These are phyloP conservation scores for Nicotiana tomentosiformis DNA, from an alignment of 257 asterid species.

Conservation along the genomic window DNA sequence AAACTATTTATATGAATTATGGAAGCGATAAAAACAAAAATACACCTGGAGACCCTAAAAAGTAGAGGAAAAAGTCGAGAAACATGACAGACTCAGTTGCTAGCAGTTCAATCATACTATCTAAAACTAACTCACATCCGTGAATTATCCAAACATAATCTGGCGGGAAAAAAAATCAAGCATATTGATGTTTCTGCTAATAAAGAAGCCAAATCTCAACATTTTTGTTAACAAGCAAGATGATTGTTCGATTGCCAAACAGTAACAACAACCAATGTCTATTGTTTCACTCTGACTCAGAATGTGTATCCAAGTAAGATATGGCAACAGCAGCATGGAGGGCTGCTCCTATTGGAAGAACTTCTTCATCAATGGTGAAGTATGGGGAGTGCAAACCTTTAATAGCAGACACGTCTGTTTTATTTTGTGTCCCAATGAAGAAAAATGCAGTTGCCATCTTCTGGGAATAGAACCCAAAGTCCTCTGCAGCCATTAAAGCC, in stretches of 20 bases:
- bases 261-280: neutral
- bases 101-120: neutral
- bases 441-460: constrained; percentile 61
- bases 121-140: neutral
- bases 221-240: neutral
- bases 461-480: constrained; percentile 74
- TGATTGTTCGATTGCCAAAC: neutral
- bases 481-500: constrained; percentile 70
- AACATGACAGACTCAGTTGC: neutral
- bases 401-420: constrained; percentile 21
- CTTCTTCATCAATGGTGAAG: constrained; percentile 54
- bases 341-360: constrained; percentile 74
- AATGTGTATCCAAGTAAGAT: constrained; percentile 45
- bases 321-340: constrained; percentile 80
- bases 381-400: constrained; percentile 57
- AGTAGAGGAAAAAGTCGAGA: neutral
- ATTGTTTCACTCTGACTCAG: constrained; percentile 9
- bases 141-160: neutral
- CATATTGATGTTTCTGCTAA: neutral
- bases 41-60: neutral
- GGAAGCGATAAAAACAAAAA: too few relatives aligned
- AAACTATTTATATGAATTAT: too few relatives aligned
- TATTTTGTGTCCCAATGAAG: constrained; percentile 46
- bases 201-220: neutral
- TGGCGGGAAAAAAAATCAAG: neutral